Base-by-base conservation (phyloP, 495 filamentous ascomycete genomes). In the Venustampulla echinocandica region DNA sequence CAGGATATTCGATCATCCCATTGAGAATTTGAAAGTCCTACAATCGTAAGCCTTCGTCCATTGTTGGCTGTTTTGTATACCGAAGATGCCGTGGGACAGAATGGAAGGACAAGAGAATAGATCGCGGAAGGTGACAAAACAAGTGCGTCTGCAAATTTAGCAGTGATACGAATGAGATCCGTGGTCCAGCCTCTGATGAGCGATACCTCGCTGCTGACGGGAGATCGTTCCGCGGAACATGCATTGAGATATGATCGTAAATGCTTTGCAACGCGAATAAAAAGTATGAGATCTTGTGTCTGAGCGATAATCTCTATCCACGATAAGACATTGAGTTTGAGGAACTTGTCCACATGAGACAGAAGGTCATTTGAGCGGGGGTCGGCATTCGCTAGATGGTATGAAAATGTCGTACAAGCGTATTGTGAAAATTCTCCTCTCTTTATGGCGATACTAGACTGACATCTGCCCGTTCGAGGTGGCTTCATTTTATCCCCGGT, bases 281-380 rank as follows among this genome's bases (percentile, higher is more conserved):
- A 39, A 15, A 30, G 44, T 33, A 35, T 36, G 27, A 69, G 47
- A 38, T 64, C 45, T 41, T 47, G 11, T 10, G 24, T 53, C 30
- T 45, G 38, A 18, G 63, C 64, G 33, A 66, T 37, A 25, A 28
- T 17, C 48, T 70, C 66, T 4, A 70, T 64, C 67, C 67, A 70
- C 1, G 59, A 55, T 0, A 67, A 42, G 7, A 63, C 50, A 49
- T 64, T 66, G 1, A 33, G 33, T 23, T 56, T 42, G 5, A 69
- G 52, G 42, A 70, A 68, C 20, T 44, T 41, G 21, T 49, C 35
- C 6, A 68, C 34, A 10, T 43, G 24, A 1, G 44, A 9, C 2
- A 61, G 56, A 17, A 49, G 25, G 13, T 44, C 46, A 14, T 47
- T 27, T 27, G 32, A 19, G 22, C 15, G 25, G 6, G 49, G 19